Percentiles rank a stretch among this genome's conserved stretches.
These are phyloP conservation scores for Globisporangium abappressorium DNA, from an alignment of 352 stramenopile genomes.

Conservation along the genomic window DNA sequence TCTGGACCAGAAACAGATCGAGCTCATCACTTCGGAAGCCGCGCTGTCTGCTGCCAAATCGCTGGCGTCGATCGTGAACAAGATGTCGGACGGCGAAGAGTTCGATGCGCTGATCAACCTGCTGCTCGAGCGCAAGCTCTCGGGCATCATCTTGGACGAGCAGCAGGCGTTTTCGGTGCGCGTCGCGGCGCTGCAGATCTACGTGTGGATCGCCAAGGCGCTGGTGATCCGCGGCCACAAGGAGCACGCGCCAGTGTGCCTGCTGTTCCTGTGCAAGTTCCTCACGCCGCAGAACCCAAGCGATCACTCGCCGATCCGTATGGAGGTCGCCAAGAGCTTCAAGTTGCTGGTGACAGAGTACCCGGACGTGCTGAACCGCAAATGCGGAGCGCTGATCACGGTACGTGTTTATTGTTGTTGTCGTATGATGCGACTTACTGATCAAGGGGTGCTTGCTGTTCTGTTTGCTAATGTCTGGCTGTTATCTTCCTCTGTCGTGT, in stretches of 20 bases:
- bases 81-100: slow-evolving; percentile 78
- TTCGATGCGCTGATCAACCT: slow-evolving; percentile 74
- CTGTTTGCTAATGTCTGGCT: neutral
- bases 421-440: neutral
- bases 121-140: slow-evolving; percentile 66
- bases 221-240: slow-evolving; percentile 78
- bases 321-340: slow-evolving; percentile 80
- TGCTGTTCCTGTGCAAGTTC: slow-evolving; percentile 73
- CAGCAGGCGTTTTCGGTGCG: slow-evolving; percentile 37
- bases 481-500: neutral
- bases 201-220: slow-evolving; percentile 82
- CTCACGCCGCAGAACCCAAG: slow-evolving; percentile 31
- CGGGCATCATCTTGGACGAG: slow-evolving; percentile 46
- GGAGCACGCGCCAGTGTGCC: slow-evolving; percentile 56
- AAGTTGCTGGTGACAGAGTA: slow-evolving; percentile 77
- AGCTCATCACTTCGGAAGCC: slow-evolving; percentile 45
- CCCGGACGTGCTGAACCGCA: slow-evolving; percentile 79
- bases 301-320: slow-evolving; percentile 42
- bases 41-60: slow-evolving; percentile 69
- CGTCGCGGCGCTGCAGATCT: slow-evolving; percentile 74
- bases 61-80: slow-evolving; percentile 85
- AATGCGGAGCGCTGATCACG: slow-evolving; percentile 77
- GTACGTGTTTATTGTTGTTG: slow-evolving; percentile 26
- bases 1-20: slow-evolving; percentile 22
- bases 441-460: neutral